Conservation (phyloP, 192 early-diverging fungal genomes). For the Rhizophagus sp. region DNA sequence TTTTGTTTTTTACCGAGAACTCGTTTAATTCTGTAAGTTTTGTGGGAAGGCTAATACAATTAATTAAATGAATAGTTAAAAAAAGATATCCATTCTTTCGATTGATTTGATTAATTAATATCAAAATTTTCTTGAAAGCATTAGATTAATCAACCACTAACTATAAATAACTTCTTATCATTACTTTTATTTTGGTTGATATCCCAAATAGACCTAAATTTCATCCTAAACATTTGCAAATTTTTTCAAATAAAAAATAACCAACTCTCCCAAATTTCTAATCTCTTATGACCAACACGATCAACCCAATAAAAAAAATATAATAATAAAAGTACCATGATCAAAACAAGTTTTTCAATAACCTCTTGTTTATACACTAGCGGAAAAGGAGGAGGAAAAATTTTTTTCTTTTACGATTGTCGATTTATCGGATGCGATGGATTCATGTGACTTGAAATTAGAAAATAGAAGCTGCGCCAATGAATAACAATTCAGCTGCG, state of each 20-base stretch:
- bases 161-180: too few relatives aligned
- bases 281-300: neutral
- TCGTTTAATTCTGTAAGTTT: constrained; percentile 97
- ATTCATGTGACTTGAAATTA: neutral
- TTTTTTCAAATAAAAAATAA: neutral
- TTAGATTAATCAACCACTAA: too few relatives aligned
- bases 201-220: too few relatives aligned
- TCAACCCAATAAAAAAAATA: neutral
- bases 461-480: neutral
- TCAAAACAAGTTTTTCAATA: neutral
- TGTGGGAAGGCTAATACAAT: constrained; percentile 84
- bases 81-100: too few relatives aligned
- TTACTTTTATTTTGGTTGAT: too few relatives aligned
- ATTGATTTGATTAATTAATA: too few relatives aligned
- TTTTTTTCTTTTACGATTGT: neutral
- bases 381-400: neutral
- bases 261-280: neutral
- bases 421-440: neutral
- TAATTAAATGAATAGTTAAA: too few relatives aligned
- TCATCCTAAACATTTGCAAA: too few relatives aligned
- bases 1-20: constrained; percentile 97
- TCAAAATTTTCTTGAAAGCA: too few relatives aligned
- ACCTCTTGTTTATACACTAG: neutral
- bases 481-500: too few relatives aligned
- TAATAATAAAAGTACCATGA: neutral